Conservation (phyloP, 2,329 filamentous ascomycete species). For the Apiospora arundinis region DNA sequence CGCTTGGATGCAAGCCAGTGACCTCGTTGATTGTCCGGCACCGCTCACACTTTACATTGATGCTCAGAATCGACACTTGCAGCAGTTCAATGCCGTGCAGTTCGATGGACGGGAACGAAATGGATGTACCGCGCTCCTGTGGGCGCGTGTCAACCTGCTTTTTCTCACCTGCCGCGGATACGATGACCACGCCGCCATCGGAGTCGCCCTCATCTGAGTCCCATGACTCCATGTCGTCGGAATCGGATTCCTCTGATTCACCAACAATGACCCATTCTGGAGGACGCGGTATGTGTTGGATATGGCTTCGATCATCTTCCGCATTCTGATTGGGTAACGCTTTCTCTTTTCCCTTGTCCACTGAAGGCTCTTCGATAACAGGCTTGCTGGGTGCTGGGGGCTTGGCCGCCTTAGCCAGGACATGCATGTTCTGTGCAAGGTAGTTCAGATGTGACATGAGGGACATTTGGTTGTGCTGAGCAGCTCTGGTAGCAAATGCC, state of each 20-base stretch:
- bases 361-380: constrained; percentile 28
- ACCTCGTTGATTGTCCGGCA: constrained; percentile 79
- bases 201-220: constrained; percentile 54
- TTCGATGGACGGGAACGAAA: constrained; percentile 80
- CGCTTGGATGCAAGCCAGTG: constrained; percentile 65
- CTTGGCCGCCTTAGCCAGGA: constrained; percentile 63
- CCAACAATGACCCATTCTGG: constrained; percentile 72
- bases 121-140: constrained; percentile 72
- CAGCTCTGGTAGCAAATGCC: constrained; percentile 66
- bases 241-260: constrained; percentile 52
- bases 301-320: constrained; percentile 63
- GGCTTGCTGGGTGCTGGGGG: constrained; percentile 28
- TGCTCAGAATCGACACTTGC: constrained; percentile 68
- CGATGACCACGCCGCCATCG: constrained; percentile 46
- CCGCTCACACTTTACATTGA: constrained; percentile 78
- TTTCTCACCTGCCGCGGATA: constrained; percentile 35
- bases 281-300: constrained; percentile 76
- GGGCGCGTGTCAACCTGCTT: constrained; percentile 47
- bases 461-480: constrained; percentile 63
- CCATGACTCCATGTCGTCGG: constrained; percentile 49
- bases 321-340: constrained; percentile 28
- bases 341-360: constrained; percentile 28
- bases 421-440: constrained; percentile 72
- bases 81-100: constrained; percentile 79
- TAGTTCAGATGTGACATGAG: constrained; percentile 80